Conservation (phyloP, 257 asterid genomes). For the Cinchona pubescens region DNA sequence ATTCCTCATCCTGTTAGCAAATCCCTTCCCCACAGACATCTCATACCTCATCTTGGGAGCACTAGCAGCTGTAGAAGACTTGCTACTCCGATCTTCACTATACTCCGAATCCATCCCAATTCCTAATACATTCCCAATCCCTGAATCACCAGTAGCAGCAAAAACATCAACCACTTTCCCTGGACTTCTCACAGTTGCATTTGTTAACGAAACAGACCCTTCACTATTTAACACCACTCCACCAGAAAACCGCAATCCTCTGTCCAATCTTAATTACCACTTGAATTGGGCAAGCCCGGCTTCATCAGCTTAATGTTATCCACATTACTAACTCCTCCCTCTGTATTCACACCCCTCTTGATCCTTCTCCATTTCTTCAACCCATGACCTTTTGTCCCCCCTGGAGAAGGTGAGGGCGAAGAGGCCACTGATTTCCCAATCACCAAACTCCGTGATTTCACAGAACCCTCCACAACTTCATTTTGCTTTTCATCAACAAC, state of each 20-base stretch:
- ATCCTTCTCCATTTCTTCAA: slow-evolving; percentile 82
- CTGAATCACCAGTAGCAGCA: slow-evolving; percentile 35
- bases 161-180: slow-evolving; percentile 27
- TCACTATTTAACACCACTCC: slow-evolving; percentile 45
- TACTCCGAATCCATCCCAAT: slow-evolving; percentile 58
- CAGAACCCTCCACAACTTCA: slow-evolving; percentile 22
- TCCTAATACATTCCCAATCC: slow-evolving; percentile 26
- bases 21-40: slow-evolving; percentile 29
- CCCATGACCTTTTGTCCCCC: slow-evolving; percentile 48
- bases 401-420: slow-evolving; percentile 24
- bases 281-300: slow-evolving; percentile 34
- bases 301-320: slow-evolving; percentile 33
- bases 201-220: slow-evolving; percentile 57
- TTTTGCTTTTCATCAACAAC: slow-evolving; percentile 26
- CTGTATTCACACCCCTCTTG: slow-evolving; percentile 42
- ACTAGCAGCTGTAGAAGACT: slow-evolving; percentile 69
- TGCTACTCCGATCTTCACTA: slow-evolving; percentile 64
- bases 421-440: slow-evolving; percentile 20
- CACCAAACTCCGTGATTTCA: slow-evolving; percentile 3
- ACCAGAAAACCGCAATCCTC: slow-evolving; percentile 32
- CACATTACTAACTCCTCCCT: slow-evolving; percentile 32
- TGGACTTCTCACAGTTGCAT: slow-evolving; percentile 33
- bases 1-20: slow-evolving; percentile 36
- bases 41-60: slow-evolving; percentile 38
- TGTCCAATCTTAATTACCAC: slow-evolving; percentile 30